Evolutionary conservation across 2,329 filamentous ascomycete genomes (phyloP).

Genomic region (Pyrenophora tritici-repentis): DNA sequence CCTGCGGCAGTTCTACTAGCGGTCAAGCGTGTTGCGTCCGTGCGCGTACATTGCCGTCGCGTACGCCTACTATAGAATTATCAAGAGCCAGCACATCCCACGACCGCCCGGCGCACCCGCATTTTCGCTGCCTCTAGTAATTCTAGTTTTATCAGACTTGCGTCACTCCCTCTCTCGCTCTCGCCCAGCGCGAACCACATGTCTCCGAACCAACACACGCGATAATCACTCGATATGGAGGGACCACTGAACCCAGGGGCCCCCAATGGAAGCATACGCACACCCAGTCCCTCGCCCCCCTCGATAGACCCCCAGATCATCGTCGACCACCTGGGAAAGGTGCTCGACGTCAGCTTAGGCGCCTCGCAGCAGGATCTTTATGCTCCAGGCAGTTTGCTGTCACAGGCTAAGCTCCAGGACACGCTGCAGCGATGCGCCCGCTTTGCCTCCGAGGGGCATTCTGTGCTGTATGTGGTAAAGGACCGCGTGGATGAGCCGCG

Average conservation of each 20-base stretch:
- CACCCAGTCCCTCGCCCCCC: constrained; percentile 45
- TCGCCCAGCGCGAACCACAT: constrained; percentile 36
- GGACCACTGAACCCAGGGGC: constrained; percentile 49
- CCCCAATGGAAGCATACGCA: constrained; percentile 46
- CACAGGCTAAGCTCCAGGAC: constrained; percentile 71
- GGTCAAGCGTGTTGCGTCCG: constrained; percentile 17
- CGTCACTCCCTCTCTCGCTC: constrained; percentile 13
- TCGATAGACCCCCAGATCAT: constrained; percentile 54
- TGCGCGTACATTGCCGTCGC: constrained; percentile 17
- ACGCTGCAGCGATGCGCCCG: constrained; percentile 85
- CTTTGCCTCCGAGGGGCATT: constrained; percentile 86
- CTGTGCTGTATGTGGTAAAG: constrained; percentile 89
- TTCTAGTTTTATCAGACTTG: constrained; percentile 5
- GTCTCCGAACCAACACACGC: constrained; percentile 32
- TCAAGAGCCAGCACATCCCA: constrained; percentile 29
- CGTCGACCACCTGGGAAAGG: constrained; percentile 54
- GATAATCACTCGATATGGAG: constrained; percentile 46
- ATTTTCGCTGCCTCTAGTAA: constrained; percentile 12
- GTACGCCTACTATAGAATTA: constrained; percentile 21
- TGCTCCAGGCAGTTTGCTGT: constrained; percentile 79
- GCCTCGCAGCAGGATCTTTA: constrained; percentile 75
- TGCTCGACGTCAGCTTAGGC: constrained; percentile 56
- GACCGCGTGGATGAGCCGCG: constrained; percentile 62
- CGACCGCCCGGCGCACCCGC: constrained; percentile 22
- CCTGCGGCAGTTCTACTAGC: constrained; percentile 27